Conservation (phyloP, 129 eudicot species). For the Chrysanthemum lavandulifolium region DNA sequence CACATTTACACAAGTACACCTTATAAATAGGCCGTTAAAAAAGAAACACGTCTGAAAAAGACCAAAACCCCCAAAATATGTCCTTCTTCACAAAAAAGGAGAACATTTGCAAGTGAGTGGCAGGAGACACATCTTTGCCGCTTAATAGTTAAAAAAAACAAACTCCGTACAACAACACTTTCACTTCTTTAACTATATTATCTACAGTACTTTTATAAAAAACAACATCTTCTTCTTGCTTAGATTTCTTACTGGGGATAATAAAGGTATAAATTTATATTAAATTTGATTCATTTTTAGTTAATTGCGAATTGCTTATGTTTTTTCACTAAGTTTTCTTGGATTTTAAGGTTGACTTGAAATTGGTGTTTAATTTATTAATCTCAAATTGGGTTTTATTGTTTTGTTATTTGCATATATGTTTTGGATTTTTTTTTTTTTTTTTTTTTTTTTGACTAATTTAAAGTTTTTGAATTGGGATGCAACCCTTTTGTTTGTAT, state of each 20-base stretch:
- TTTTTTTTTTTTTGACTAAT: too few relatives aligned
- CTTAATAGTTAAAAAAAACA: background rate
- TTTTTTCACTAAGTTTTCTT: background rate
- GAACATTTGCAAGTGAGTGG: background rate
- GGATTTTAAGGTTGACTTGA: background rate
- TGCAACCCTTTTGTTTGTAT: background rate
- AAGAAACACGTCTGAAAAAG: too few relatives aligned
- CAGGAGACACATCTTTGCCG: background rate
- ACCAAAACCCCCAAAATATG: too few relatives aligned
- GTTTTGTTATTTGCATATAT: too few relatives aligned
- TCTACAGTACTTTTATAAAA: background rate
- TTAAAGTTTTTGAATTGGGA: background rate
- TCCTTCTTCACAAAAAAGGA: too few relatives aligned
- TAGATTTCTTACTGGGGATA: background rate
- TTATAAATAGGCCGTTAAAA: too few relatives aligned
- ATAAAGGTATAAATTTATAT: slow-evolving; percentile 10
- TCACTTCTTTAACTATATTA: background rate
- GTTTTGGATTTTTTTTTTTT: too few relatives aligned
- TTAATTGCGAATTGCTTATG: slow-evolving; percentile 17
- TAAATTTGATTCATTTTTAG: slow-evolving; percentile 12
- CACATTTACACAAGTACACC: too few relatives aligned
- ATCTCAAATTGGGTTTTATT: too few relatives aligned
- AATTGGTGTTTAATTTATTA: too few relatives aligned
- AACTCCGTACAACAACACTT: too few relatives aligned
- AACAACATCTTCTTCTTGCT: background rate